Evolutionary conservation across 768 basidiomycete genomes (phyloP).

Genomic region (Russula griseocarnosa): DNA sequence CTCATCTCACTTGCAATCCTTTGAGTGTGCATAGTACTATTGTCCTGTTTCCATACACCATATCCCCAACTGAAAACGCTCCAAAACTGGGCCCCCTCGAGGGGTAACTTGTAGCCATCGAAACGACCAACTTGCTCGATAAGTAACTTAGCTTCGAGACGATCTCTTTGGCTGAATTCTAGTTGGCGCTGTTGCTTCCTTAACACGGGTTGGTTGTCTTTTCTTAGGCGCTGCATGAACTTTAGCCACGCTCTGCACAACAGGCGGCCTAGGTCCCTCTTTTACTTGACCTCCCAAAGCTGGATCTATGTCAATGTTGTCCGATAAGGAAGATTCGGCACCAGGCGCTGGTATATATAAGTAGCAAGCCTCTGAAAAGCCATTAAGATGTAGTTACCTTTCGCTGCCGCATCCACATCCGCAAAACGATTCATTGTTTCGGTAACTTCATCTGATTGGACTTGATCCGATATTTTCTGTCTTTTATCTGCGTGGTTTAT

Average conservation of each 20-base stretch:
- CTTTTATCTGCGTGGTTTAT: slow-evolving; percentile 4
- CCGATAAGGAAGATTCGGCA: background rate
- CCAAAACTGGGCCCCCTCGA: background rate
- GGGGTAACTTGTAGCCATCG: background rate
- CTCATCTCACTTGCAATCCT: background rate
- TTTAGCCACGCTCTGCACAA: background rate
- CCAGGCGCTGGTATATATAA: background rate
- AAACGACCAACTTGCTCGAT: background rate
- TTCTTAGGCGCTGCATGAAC: background rate
- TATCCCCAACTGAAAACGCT: background rate
- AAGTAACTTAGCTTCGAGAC: slow-evolving; percentile 9
- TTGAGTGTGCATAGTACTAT: slow-evolving; percentile 1
- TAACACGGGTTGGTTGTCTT: background rate
- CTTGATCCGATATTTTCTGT: background rate
- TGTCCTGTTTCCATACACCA: background rate
- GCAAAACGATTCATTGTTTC: background rate
- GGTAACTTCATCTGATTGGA: background rate
- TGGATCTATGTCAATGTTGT: background rate
- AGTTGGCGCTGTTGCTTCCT: slow-evolving; percentile 1
- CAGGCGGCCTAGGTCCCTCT: background rate
- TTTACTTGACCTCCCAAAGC: background rate
- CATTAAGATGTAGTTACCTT: slow-evolving; percentile 2
- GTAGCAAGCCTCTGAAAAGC: background rate
- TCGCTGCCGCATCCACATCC: background rate
- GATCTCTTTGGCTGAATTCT: slow-evolving; percentile 24